Conservation (phyloP, 2,329 filamentous ascomycete species). For the Sordariomycetes sp. region DNA sequence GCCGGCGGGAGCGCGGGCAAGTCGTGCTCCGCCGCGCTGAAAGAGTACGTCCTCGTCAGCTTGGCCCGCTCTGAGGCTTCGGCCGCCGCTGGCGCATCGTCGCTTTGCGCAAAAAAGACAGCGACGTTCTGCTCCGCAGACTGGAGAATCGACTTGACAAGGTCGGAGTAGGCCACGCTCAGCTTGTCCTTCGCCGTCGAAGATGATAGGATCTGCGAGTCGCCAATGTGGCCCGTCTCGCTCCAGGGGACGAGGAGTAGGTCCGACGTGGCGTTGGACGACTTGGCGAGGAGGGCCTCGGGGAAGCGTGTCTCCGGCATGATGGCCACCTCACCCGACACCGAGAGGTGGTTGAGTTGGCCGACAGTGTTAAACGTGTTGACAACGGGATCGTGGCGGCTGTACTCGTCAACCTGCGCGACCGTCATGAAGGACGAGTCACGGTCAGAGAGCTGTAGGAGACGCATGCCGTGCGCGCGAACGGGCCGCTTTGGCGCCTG, state of each 20-base stretch:
- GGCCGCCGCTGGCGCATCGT: background rate
- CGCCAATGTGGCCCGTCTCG: conserved; percentile 64
- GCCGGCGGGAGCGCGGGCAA: conserved; percentile 45
- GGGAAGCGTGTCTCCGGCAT: conserved; percentile 70
- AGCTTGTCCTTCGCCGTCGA: conserved; percentile 24
- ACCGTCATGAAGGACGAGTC: conserved; percentile 94
- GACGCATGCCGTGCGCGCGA: conserved; percentile 72
- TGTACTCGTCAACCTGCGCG: conserved; percentile 66
- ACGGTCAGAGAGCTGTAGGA: conserved; percentile 82
- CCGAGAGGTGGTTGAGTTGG: conserved; percentile 70
- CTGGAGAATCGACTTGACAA: conserved; percentile 59
- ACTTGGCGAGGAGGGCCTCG: conserved; percentile 62
- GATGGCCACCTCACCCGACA: conserved; percentile 71
- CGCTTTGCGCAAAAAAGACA: conserved; percentile 64
- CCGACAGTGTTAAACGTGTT: conserved; percentile 88
- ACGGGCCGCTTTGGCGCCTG: conserved; percentile 32
- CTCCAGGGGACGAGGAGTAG: conserved; percentile 85
- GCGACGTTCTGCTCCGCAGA: conserved; percentile 58
- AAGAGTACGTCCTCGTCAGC: conserved; percentile 43
- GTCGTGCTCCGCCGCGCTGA: conserved; percentile 46
- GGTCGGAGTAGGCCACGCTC: conserved; percentile 51
- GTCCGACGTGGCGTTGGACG: conserved; percentile 59
- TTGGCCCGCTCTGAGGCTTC: conserved; percentile 15
- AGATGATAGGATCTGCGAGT: conserved; percentile 35
- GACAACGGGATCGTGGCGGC: conserved; percentile 69